Conservation (phyloP, 2,329 filamentous ascomycete genomes). For the Mycogone perniciosa region DNA sequence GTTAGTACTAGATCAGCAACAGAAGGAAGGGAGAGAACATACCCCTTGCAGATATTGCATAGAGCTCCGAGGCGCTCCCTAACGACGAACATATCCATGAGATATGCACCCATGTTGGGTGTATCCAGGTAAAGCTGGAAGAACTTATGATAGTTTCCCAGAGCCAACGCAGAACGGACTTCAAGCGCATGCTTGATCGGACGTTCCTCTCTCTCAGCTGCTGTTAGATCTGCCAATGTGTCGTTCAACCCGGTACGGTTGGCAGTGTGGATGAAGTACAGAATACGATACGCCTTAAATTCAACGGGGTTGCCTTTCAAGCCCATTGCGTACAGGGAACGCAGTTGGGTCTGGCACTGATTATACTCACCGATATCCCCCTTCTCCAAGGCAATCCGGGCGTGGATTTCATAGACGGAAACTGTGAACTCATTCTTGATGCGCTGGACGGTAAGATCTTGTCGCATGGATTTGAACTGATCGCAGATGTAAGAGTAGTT, state of each 20-base stretch:
- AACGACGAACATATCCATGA: constrained; percentile 98
- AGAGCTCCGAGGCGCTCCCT: constrained; percentile 87
- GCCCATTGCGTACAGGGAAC: constrained; percentile 80
- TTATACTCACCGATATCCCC: constrained; percentile 99
- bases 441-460: constrained; percentile 96
- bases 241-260: constrained; percentile 98
- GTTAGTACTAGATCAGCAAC: constrained; percentile 37
- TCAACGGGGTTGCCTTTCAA: constrained; percentile 86
- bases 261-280: constrained; percentile 98
- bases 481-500: constrained; percentile 98
- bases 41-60: constrained; percentile 93
- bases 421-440: constrained; percentile 97
- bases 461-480: constrained; percentile 96
- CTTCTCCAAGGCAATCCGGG: constrained; percentile 94
- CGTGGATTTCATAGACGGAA: constrained; percentile 93
- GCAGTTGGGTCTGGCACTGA: constrained; percentile 97
- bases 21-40: constrained; percentile 36
- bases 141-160: constrained; percentile 96
- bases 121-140: constrained; percentile 94
- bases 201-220: constrained; percentile 82
- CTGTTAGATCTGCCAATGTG: constrained; percentile 96
- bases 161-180: constrained; percentile 82
- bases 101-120: constrained; percentile 93
- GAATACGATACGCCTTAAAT: constrained; percentile 98
- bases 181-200: constrained; percentile 86